A percentile compares a stretch with the other conserved stretches of the same genome.
These are phyloP conservation scores for Mastigamoeba balamuthi DNA, from an alignment of 78 protist species.

Conservation along the genomic window DNA sequence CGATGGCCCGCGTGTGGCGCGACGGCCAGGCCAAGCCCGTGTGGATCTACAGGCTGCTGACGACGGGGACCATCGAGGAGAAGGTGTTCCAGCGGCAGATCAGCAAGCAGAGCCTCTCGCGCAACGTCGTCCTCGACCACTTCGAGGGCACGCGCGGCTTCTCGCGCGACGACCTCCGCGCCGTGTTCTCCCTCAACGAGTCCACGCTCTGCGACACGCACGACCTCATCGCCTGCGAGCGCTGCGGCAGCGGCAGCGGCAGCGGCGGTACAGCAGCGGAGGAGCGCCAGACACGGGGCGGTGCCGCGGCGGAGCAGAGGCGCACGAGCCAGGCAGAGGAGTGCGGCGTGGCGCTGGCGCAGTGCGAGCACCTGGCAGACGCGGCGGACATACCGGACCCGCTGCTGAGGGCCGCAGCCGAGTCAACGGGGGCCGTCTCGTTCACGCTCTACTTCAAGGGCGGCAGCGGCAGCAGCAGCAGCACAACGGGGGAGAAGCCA, in stretches of 20 bases:
- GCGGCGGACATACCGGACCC: too few species aligned
- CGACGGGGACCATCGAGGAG: conserved; percentile 75
- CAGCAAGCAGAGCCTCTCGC: conserved; percentile 50
- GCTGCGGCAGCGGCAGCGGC: neutral
- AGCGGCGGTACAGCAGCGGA: too few species aligned
- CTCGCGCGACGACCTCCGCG: conserved; percentile 29
- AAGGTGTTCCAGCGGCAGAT: conserved; percentile 80
- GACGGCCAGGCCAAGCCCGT: conserved; percentile 84
- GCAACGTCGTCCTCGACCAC: conserved; percentile 21
- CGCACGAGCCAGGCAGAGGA: too few species aligned
- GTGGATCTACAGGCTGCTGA: conserved; percentile 39
- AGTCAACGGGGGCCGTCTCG: too few species aligned
- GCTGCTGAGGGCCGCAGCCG: too few species aligned
- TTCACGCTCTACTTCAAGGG: too few species aligned
- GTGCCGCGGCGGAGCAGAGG: too few species aligned
- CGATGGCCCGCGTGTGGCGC: conserved; percentile 92
- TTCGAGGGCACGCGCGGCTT: conserved; percentile 4
- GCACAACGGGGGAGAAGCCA: too few species aligned
- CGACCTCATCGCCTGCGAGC: conserved; percentile 25
- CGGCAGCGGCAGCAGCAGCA: too few species aligned
- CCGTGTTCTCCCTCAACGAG: conserved; percentile 20
- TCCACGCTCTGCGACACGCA: conserved; percentile 47
- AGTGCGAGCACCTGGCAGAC: too few species aligned
- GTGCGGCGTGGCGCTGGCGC: too few species aligned
- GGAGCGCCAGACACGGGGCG: too few species aligned